Base-by-base conservation (phyloP, 768 basidiomycete species). In the Cystofilobasidium capitatum region DNA sequence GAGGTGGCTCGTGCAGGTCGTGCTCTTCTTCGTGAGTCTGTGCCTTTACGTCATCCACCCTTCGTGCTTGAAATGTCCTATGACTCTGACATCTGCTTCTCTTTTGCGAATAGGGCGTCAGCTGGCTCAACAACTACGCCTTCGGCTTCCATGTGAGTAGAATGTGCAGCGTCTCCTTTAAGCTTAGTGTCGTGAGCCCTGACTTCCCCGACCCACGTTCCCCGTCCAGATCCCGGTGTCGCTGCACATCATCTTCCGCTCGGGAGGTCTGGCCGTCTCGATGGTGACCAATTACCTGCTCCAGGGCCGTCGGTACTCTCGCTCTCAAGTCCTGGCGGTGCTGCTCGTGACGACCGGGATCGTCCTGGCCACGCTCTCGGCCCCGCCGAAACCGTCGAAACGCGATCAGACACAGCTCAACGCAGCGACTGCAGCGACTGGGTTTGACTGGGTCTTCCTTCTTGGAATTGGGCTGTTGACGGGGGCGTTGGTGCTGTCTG, bases 211-310 rank as follows among this genome's bases (percentile, higher is more conserved):
- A 31, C 26, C 10, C 44, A 6, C 33, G 8, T 63, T 24, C 1
- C 22, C 26, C 17, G 22, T 35, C 31, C 22, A 29, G 47, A 35
- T 47, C 20, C 89, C 88, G 5, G 78, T 90, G 55, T 84, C 88
- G 1, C 78, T 92, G 3, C 83, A 89, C 71, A 91, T 92, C 71
- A 85, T 92, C 33, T 89, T 91, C 75, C 84, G 90, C 42, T 89
- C 88, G 60, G 88, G 87, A 45, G 88, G 89, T 33, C 79, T 89
- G 33, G 84, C 84, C 9, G 82, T 89, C 1, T 88, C 88, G 14
- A 88, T 91, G 86, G 71, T 87, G 8, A 82, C 88, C 58, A 87
- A 88, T 3, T 82, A 81, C 62, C 66, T 85, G 8, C 78, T 87
- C 58, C 61, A 68, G 22, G 62, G 62, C 26, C 60, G 62, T 72